Percentiles rank a stretch among this genome's conserved stretches.
Conservation (phyloP, 1,139 yeast genomes). For the Debaryomycetaceae sp. region DNA sequence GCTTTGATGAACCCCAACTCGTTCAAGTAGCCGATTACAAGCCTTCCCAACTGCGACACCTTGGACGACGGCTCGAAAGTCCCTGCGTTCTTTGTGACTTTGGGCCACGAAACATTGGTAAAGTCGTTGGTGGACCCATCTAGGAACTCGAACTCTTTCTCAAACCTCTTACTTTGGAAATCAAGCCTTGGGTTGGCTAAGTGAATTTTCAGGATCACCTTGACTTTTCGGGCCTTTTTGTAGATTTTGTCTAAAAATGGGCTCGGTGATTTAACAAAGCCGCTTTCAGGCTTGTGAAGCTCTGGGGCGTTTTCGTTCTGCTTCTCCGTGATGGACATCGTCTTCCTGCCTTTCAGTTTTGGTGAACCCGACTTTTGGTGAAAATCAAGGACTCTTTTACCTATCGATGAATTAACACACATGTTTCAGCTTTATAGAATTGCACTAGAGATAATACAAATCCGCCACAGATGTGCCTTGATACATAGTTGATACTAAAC, state of each 20-base stretch:
- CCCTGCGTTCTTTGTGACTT: background rate
- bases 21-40: slow-evolving; percentile 2
- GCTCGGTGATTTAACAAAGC: background rate
- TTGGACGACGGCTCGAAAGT: slow-evolving; percentile 4
- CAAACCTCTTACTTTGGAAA: background rate
- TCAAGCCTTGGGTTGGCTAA: background rate
- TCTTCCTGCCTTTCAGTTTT: background rate
- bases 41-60: slow-evolving; percentile 6
- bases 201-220: background rate
- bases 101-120: background rate
- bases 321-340: background rate
- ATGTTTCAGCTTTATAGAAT: background rate
- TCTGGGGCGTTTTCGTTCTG: background rate
- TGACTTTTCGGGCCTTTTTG: background rate
- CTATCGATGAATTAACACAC: background rate
- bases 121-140: background rate
- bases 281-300: background rate
- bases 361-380: background rate
- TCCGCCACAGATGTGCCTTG: background rate
- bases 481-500: no score
- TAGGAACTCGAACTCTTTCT: slow-evolving; percentile 1
- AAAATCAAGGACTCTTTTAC: background rate
- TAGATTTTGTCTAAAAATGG: background rate
- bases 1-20: slow-evolving; percentile 3
- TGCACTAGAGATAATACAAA: background rate